Base-by-base conservation (phyloP, 352 stramenopile species). In the Phytopythium mirpurense region DNA sequence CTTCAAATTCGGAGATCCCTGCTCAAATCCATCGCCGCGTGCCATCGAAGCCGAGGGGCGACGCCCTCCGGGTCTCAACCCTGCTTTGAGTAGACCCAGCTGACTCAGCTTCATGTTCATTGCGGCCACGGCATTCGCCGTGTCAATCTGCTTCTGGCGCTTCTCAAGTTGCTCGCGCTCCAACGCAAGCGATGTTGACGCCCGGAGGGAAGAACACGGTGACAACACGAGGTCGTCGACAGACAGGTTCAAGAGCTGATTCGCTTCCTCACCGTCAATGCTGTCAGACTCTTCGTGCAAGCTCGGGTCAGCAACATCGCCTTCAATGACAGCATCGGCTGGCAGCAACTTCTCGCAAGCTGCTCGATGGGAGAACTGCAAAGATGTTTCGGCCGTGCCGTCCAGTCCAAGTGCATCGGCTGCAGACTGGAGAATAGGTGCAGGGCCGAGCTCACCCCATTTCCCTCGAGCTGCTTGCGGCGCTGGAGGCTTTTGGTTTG, bases 111-210 rank as follows among this genome's bases (percentile, higher is more conserved):
- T 77, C 2, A 57, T 74, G 57, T 90, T 90, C 83, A 93, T 93
- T 16, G 73, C 67, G 2, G 72, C 74, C 3, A 93, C 79, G 2
- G 83, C 83, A 55, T 89, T 85, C 10, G 67, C 83, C 16, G 83
- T 93, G 24, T 90, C 74, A 6, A 80, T 50, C 47, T 92, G 82
- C 40, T 84, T 89, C 37, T 80, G 78, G 2, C 76, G 60, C 51
- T 88, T 88, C 12, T 87, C 72, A 15, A 88, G 56, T 26, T 87
- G 74, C 27, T 93, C 78, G 7, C 83, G 74, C 55, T 89, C 83
- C 6, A 88, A 47, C 2, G 74, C 79, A 8, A 90, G 56, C 0
- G 79, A 85, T 19, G 51, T 72, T 31, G 65, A 65, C 6, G 21
- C 35, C 61, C 12, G 44, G 48, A 6, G 48, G 18, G 6, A 54